These are phyloP conservation scores for Sugiyamaella japonica DNA, from an alignment of 1,139 yeast genomes.

Conservation along the genomic window DNA sequence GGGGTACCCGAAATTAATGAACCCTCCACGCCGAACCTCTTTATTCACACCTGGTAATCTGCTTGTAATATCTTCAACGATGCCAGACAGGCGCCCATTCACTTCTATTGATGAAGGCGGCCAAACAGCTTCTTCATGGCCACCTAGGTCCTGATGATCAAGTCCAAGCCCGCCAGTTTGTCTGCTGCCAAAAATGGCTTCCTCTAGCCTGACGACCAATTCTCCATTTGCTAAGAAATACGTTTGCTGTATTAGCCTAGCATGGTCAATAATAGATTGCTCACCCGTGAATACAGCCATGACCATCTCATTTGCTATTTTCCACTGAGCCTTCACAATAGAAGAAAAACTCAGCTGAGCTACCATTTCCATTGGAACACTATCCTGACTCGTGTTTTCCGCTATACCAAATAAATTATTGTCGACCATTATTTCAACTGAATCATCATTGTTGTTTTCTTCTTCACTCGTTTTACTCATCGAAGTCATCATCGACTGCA, in stretches of 20 bases:
- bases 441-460: constrained; percentile 11
- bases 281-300: constrained; percentile 22
- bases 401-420: constrained; percentile 16
- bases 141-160: constrained; percentile 4
- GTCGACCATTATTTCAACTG: constrained; percentile 18
- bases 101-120: constrained; percentile 27
- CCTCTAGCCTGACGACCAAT: constrained; percentile 24
- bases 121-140: constrained; percentile 19
- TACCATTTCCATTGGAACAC: constrained; percentile 25
- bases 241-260: constrained; percentile 21
- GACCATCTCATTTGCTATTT: constrained; percentile 25
- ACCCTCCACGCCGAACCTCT: constrained; percentile 16
- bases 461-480: background rate
- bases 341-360: constrained; percentile 24
- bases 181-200: constrained; percentile 22
- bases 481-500: background rate
- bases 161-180: constrained; percentile 17
- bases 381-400: background rate
- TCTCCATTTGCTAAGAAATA: constrained; percentile 26
- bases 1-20: constrained; percentile 26
- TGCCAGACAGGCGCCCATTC: constrained; percentile 23
- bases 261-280: constrained; percentile 20
- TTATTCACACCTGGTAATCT: constrained; percentile 11
- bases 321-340: constrained; percentile 23
- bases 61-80: constrained; percentile 20